Conservation (phyloP, 2,329 filamentous ascomycete species). For the Monosporascus sp. region DNA sequence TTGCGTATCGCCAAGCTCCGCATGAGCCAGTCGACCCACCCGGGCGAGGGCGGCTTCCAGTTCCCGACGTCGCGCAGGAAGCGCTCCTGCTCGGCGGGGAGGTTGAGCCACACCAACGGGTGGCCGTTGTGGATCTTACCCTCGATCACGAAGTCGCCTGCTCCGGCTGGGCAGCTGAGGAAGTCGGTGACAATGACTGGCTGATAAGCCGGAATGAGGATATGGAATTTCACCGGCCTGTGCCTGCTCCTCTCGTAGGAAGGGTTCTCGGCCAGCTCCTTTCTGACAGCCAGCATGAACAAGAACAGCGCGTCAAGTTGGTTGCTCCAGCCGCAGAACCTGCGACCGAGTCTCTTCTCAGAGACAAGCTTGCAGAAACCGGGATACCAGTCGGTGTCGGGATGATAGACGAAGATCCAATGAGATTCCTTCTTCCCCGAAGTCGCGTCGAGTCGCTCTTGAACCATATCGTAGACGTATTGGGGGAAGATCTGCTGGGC, state of each 20-base stretch:
- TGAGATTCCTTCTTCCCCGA: slow-evolving; percentile 26
- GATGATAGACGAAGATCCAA: slow-evolving; percentile 34
- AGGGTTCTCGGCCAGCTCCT: slow-evolving; percentile 16
- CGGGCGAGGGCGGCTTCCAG: slow-evolving; percentile 23
- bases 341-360: slow-evolving; percentile 23
- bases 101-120: slow-evolving; percentile 30
- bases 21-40: slow-evolving; percentile 18
- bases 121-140: slow-evolving; percentile 32
- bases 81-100: slow-evolving; percentile 25
- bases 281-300: slow-evolving; percentile 30
- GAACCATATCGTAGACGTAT: slow-evolving; percentile 31
- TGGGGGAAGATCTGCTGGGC: slow-evolving; percentile 32
- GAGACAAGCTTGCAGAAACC: slow-evolving; percentile 31
- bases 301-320: slow-evolving; percentile 32
- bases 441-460: slow-evolving; percentile 29
- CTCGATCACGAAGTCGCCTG: slow-evolving; percentile 31
- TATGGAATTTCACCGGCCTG: slow-evolving; percentile 25
- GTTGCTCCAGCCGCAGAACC: slow-evolving; percentile 33
- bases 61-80: slow-evolving; percentile 26
- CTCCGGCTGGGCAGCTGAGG: slow-evolving; percentile 28
- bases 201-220: slow-evolving; percentile 32
- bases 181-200: slow-evolving; percentile 30
- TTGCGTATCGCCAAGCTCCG: background rate
- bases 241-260: slow-evolving; percentile 13
- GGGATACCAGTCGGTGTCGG: slow-evolving; percentile 35